A percentile compares a stretch with the other conserved stretches of the same genome.
These are phyloP conservation scores for Catharanthus roseus DNA, from an alignment of 257 asterid species.

Conservation along the genomic window DNA sequence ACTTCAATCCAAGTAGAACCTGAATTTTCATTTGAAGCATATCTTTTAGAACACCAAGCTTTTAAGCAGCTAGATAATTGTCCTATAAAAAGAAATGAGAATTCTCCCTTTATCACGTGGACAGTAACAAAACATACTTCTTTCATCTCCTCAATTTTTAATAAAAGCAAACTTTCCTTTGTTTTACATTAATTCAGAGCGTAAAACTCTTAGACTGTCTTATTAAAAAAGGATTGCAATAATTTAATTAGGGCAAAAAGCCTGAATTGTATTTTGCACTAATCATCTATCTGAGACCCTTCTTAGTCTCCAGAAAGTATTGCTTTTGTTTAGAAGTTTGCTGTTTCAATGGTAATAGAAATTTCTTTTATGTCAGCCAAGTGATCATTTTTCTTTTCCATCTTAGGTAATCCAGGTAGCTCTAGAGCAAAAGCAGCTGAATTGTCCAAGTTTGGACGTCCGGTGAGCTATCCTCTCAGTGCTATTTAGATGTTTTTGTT, in stretches of 20 bases:
- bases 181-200: neutral
- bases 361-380: neutral
- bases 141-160: neutral
- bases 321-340: neutral
- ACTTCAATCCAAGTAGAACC: neutral
- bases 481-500: conserved; percentile 9
- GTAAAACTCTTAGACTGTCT: neutral
- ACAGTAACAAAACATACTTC: neutral
- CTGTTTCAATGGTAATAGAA: neutral
- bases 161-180: neutral
- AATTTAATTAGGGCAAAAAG: neutral
- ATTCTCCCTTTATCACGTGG: neutral
- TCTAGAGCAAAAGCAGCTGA: conserved; percentile 63
- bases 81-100: neutral
- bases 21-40: neutral
- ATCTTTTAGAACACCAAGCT: neutral
- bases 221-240: neutral
- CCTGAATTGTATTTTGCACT: neutral
- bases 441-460: conserved; percentile 80
- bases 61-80: neutral
- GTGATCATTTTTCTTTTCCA: neutral
- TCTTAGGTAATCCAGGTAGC: conserved; percentile 64
- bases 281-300: neutral
- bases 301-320: neutral
- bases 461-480: conserved; percentile 40